These are phyloP conservation scores for Trebouxia gelatinosa DNA, from an alignment of 163 green algal species.

Conservation along the genomic window DNA sequence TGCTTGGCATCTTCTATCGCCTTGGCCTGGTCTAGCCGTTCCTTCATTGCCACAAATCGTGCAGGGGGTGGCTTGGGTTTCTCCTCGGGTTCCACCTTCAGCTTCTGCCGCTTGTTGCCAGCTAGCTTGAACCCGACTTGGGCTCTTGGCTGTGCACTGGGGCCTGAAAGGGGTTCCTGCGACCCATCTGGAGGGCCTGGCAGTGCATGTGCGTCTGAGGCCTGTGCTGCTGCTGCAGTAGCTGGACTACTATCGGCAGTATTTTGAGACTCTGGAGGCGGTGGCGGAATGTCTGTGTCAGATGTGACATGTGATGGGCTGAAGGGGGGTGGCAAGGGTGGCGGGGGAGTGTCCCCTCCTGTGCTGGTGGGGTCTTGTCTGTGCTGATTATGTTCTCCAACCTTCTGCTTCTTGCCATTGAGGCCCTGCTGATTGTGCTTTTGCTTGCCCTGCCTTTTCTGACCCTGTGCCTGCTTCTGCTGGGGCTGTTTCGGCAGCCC, in stretches of 20 bases:
- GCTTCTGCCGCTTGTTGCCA: conserved; percentile 1
- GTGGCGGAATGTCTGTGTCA: not conserved
- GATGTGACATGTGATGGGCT: not conserved
- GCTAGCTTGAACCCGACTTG: conserved; percentile 5
- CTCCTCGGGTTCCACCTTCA: not conserved
- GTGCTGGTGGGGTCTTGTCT: not conserved
- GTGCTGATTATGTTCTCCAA: not conserved
- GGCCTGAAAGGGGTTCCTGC: not conserved
- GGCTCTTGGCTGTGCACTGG: not conserved
- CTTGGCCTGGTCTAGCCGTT: not conserved
- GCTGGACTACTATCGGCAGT: no score
- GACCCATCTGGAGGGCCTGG: not conserved
- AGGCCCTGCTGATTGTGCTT: conserved; percentile 9
- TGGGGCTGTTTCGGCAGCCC: not conserved
- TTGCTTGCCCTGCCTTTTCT: conserved; percentile 9
- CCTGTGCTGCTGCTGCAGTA: not conserved
- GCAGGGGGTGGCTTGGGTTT: not conserved
- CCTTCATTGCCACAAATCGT: not conserved
- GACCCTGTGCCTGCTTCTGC: not conserved
- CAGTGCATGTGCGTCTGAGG: not conserved
- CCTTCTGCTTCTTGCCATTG: conserved; percentile 27
- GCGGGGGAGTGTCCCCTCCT: conserved; percentile 1
- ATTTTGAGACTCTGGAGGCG: not conserved
- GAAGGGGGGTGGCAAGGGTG: not conserved
- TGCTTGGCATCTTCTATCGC: not conserved